A percentile compares a stretch with the other conserved stretches of the same genome.
phyloP scores from a whole-genome alignment of 352 stramenopile species.

The Phytophthora parvispora region DNA sequence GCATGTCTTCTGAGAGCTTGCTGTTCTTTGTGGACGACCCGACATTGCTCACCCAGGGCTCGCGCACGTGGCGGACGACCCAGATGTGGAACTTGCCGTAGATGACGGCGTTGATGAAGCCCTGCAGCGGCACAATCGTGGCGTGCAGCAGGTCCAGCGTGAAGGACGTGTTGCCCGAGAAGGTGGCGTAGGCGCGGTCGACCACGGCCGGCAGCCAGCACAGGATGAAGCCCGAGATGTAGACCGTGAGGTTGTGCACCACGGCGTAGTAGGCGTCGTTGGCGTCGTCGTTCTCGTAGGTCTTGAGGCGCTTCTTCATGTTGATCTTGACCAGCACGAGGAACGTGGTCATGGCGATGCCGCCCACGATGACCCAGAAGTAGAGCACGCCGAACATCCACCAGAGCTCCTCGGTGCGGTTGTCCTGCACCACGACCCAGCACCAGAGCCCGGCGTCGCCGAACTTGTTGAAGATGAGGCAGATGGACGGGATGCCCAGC shows the following conservation, averaged over 20 bases:
- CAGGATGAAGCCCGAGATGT: constrained; percentile 85
- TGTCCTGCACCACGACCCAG: constrained; percentile 69
- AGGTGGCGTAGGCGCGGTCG: constrained; percentile 71
- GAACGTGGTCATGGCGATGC: constrained; percentile 61
- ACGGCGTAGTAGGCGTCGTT: constrained; percentile 84
- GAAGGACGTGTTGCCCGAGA: constrained; percentile 67
- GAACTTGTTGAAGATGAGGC: constrained; percentile 69
- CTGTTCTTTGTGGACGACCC: constrained; percentile 46
- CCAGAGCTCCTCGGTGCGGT: constrained; percentile 62
- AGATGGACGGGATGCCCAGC: constrained; percentile 60
- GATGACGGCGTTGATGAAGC: constrained; percentile 88
- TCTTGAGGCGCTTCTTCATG: constrained; percentile 76
- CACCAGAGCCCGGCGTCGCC: constrained; percentile 82
- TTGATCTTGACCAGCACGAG: constrained; percentile 85
- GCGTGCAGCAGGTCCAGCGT: constrained; percentile 77
- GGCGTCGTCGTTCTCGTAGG: constrained; percentile 81
- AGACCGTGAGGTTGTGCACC: constrained; percentile 87
- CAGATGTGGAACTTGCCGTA: constrained; percentile 90
- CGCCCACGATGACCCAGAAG: constrained; percentile 78
- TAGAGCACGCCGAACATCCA: constrained; percentile 85
- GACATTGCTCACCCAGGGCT: constrained; percentile 41
- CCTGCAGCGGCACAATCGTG: constrained; percentile 83
- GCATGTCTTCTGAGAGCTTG: constrained; percentile 56
- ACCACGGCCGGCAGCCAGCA: constrained; percentile 80
- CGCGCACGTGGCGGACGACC: constrained; percentile 71